A percentile compares a stretch with the other conserved stretches of the same genome.
phyloP scores from a whole-genome alignment of 805 yeast species.

The Grigorovia transvaalensis region DNA sequence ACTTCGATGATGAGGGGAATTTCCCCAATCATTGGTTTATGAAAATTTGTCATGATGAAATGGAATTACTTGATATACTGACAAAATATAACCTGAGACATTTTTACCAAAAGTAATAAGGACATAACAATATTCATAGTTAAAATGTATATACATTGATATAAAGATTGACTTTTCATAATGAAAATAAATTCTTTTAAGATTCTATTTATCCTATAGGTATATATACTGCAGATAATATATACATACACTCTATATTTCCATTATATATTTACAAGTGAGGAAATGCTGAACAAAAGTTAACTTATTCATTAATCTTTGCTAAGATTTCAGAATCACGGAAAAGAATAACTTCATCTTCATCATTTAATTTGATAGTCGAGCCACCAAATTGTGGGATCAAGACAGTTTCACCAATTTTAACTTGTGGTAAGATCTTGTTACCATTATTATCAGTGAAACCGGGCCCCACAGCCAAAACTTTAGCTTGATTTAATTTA shows the following conservation, averaged over 20 bases:
- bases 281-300: background rate
- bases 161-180: too few relatives aligned
- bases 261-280: background rate
- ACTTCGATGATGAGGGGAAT: conserved; percentile 30
- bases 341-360: conserved; percentile 64
- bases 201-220: background rate
- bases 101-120: conserved; percentile 4
- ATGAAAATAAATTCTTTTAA: background rate
- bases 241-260: conserved; percentile 2
- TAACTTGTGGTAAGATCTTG: conserved; percentile 60
- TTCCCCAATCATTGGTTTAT: conserved; percentile 60
- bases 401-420: conserved; percentile 87
- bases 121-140: too few relatives aligned
- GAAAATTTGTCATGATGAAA: conserved; percentile 41
- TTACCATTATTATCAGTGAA: conserved; percentile 65
- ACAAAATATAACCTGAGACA: conserved; percentile 43
- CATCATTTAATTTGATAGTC: conserved; percentile 57
- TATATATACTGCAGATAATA: background rate
- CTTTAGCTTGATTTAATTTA: conserved; percentile 86
- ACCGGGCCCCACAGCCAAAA: conserved; percentile 94
- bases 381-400: conserved; percentile 94
- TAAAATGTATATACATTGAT: too few relatives aligned
- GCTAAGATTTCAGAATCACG: conserved; percentile 94
- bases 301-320: conserved; percentile 51
- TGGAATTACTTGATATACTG: conserved; percentile 41